Conservation (phyloP, 2,329 filamentous ascomycete genomes). For the Cladosporium sphaerospermum region DNA sequence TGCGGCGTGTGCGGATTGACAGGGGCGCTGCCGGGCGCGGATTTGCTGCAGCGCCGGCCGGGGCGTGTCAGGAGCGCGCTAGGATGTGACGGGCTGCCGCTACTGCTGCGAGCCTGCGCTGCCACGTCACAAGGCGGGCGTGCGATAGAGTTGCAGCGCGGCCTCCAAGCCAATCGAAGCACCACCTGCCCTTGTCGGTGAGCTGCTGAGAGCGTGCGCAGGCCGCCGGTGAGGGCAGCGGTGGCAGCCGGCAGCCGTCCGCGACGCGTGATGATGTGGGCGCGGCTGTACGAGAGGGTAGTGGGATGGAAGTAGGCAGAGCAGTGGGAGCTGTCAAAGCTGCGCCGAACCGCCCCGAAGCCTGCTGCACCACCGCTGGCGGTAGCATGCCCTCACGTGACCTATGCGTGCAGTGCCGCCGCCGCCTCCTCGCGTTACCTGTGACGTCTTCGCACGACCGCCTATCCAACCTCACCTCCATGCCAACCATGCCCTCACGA, state of each 20-base stretch:
- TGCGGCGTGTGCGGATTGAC: constrained; percentile 6
- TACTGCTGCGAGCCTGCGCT: background rate
- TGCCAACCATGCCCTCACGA: background rate
- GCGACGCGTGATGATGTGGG: constrained; percentile 1
- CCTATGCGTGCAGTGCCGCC: background rate
- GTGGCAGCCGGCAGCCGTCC: too few relatives aligned
- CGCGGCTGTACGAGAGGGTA: background rate
- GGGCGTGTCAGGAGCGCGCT: background rate
- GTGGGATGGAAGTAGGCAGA: background rate
- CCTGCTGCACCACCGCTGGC: background rate
- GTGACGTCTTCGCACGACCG: constrained; percentile 9
- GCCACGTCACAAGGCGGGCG: constrained; percentile 5
- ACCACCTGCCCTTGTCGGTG: background rate
- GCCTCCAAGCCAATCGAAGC: constrained; percentile 4
- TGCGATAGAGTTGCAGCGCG: too few relatives aligned
- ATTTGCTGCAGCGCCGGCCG: constrained; percentile 7
- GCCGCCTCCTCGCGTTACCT: background rate
- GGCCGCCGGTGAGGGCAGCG: background rate
- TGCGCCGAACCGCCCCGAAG: constrained; percentile 7
- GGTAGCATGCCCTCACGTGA: background rate
- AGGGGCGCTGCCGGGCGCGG: constrained; percentile 10
- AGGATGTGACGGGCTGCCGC: constrained; percentile 5
- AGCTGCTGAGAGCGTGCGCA: constrained; percentile 2
- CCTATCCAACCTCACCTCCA: constrained; percentile 3
- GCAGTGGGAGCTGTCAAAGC: constrained; percentile 1